A percentile compares a stretch with the other conserved stretches of the same genome.
phyloP scores from a whole-genome alignment of 371 early-diverging fungal genomes.

The Syncephalastrum racemosum region DNA sequence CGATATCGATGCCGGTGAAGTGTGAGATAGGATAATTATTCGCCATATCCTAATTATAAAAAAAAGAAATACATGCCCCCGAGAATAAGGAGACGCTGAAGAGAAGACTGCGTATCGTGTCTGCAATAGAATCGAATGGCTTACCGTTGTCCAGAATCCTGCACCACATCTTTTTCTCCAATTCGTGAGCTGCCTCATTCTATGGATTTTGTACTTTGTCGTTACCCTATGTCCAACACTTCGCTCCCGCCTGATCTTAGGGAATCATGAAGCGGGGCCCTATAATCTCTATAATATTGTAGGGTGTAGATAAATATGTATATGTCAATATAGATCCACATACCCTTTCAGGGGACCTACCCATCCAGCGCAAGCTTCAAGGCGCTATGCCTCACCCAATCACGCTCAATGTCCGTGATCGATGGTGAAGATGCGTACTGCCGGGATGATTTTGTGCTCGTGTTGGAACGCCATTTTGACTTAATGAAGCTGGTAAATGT shows the following conservation, averaged over 20 bases:
- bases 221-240: slow-evolving; percentile 48
- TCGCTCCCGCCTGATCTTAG: slow-evolving; percentile 42
- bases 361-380: slow-evolving; percentile 42
- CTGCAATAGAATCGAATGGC: neutral
- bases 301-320: neutral
- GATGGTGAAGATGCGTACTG: slow-evolving; percentile 6
- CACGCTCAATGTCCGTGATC: slow-evolving; percentile 39
- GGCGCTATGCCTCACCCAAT: slow-evolving; percentile 44
- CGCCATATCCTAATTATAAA: slow-evolving; percentile 39
- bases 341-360: slow-evolving; percentile 13
- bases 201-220: neutral
- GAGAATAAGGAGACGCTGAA: too few species aligned
- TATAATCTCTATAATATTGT: slow-evolving; percentile 29
- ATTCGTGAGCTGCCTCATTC: neutral
- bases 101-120: neutral
- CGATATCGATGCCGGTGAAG: slow-evolving; percentile 45
- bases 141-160: slow-evolving; percentile 47
- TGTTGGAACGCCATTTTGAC: slow-evolving; percentile 21
- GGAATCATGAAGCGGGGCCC: slow-evolving; percentile 35
- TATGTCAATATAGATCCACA: neutral
- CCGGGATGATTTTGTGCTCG: slow-evolving; percentile 12
- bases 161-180: slow-evolving; percentile 30
- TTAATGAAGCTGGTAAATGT: slow-evolving; percentile 22
- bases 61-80: slow-evolving; percentile 3
- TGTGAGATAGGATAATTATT: slow-evolving; percentile 35